Evolutionary conservation across 176 grass and related monocot species (phyloP).

Genomic region (Dendrocalamus sinicus): DNA sequence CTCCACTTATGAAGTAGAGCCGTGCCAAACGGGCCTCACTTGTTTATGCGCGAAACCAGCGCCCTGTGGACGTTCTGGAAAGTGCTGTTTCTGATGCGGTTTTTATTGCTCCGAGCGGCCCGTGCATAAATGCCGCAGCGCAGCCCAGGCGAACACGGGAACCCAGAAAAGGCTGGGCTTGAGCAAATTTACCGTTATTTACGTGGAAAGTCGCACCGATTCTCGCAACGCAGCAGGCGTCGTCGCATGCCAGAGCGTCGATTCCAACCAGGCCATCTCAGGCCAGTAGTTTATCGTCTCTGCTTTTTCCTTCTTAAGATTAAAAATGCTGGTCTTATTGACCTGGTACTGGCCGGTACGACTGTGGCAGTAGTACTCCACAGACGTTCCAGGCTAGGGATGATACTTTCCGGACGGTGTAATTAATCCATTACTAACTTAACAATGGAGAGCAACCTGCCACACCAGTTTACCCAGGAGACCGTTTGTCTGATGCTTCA

Average conservation of each 20-base stretch:
- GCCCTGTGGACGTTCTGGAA: slow-evolving; percentile 44
- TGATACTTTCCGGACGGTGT: background rate
- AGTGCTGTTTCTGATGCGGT: slow-evolving; percentile 43
- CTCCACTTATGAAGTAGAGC: no score
- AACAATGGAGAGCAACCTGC: no score
- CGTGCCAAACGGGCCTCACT: no score
- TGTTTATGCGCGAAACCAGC: background rate
- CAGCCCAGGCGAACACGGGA: slow-evolving; percentile 8
- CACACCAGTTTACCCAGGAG: slow-evolving; percentile 43
- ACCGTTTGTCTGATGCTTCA: slow-evolving; percentile 56
- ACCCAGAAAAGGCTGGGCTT: slow-evolving; percentile 28
- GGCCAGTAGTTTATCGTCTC: background rate
- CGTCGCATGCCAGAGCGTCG: background rate
- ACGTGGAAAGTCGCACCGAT: slow-evolving; percentile 34
- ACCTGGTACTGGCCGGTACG: background rate
- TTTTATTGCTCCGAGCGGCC: slow-evolving; percentile 31
- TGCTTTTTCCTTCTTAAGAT: background rate
- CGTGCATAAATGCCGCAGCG: slow-evolving; percentile 43
- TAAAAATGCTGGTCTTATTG: background rate
- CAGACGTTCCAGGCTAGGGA: slow-evolving; percentile 14
- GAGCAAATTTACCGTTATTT: slow-evolving; percentile 57
- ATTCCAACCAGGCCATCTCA: background rate
- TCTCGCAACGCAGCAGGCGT: background rate
- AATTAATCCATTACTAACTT: background rate
- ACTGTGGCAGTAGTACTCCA: background rate